Base-by-base conservation (phyloP, 805 yeast species). In the Suhomyces faveliae region DNA sequence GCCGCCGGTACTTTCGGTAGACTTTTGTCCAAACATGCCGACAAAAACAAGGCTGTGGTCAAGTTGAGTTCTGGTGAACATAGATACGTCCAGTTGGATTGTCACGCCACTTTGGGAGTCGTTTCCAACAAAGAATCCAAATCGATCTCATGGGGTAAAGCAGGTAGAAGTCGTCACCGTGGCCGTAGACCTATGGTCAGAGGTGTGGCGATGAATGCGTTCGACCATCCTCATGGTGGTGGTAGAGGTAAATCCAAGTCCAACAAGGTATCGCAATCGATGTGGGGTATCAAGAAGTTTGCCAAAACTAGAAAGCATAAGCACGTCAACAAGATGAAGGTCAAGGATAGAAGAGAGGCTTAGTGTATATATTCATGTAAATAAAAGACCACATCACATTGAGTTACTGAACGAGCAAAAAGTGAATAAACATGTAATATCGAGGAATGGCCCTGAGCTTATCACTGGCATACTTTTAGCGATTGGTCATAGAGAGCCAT, bases 221-320 rank as follows among this genome's bases (percentile, higher is more conserved):
- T 84, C 65, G 97, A 94, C 70, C 99, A 94, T 76, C 99, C 99
- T 55, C 91, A 89, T 63, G 99, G 99, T 78, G 99, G 99, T 85
- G 99, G 99, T 74, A 85, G 99, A 79, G 99, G 99, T 81, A 94
- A 94, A 71, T 87, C 96, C 51, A 94, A 94, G 83, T 89, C 96
- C 54, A 91, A 92, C 72, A 92, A 89, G 74, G 79, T 87, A 50
- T 88, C 98, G 15, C 89, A 87, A 76, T 87, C 96, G 47, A 95
- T 95, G 67, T 92, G 98, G 97, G 99, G 99, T 61, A 85, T 84
- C 51, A 92, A 92, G 79, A 95, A 94, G 68, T 86, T 89, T 48
- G 91, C 83, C 75, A 91, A 89, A 81, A 94, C 98, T 12, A 85
- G 99, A 73, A 83, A 85, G 59, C 95, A 96, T 63, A 89, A 88